These are phyloP conservation scores for Dryas integrifolia DNA, from an alignment of 331 rosid genomes.

Conservation along the genomic window DNA sequence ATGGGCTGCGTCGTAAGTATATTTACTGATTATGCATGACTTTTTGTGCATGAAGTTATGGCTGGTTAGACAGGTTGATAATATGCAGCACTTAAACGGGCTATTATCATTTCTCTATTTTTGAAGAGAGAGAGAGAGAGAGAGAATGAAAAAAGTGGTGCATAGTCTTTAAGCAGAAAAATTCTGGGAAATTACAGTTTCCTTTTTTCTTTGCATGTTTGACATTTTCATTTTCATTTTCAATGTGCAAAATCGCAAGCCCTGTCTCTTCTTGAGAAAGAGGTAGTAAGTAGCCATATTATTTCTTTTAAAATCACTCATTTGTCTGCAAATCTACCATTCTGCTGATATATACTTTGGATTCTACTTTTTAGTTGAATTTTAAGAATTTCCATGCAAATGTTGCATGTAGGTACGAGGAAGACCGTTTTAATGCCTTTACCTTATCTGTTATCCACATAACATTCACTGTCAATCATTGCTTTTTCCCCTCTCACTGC, in stretches of 20 bases:
- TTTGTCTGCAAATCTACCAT: not conserved
- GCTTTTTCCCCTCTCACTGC: not conserved
- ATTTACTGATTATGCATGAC: not conserved
- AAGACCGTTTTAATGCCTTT: not conserved
- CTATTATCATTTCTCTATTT: no score
- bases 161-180: no score
- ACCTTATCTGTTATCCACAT: not conserved
- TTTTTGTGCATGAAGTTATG: not conserved
- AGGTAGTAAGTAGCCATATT: not conserved
- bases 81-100: no score
- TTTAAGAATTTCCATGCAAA: not conserved
- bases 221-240: no score
- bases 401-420: not conserved
- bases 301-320: not conserved
- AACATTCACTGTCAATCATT: not conserved
- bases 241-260: not conserved
- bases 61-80: no score
- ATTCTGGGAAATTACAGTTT: no score
- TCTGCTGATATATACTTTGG: not conserved
- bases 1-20: not conserved
- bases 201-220: not conserved
- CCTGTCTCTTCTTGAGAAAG: conserved; percentile 5
- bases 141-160: no score
- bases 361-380: not conserved
- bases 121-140: no score